Base-by-base conservation (phyloP, 495 filamentous ascomycete genomes). In the Amniculicola lignicola region DNA sequence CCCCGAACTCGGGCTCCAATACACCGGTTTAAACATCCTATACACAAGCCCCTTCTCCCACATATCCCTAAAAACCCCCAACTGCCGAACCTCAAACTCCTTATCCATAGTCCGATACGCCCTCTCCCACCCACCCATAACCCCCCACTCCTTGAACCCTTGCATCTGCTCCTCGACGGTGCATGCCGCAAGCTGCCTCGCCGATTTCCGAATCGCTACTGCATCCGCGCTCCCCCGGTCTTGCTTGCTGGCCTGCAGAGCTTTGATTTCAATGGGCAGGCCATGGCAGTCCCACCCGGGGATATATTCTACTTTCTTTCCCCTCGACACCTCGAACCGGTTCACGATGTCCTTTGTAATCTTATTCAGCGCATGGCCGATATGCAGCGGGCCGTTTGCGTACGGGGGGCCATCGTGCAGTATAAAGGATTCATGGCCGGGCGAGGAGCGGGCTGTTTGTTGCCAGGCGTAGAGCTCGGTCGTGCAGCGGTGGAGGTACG, bases 261-360 rank as follows among this genome's bases (percentile, higher is more conserved):
- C 93, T 70, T 96, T 96, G 35, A 97, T 75, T 76, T 99, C 93
- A 71, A 99, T 99, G 6, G 93, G 93, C 46, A 99, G 77, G 4
- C 93, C 93, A 75, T 99, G 93, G 63, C 93, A 99, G 70, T 99
- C 93, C 94, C 94, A 99, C 25, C 93, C 94, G 3, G 93, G 93
- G 3, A 92, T 76, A 68, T 92, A 99, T n/a, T 83, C 78, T 27
- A 97, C 81, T 36, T 81, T 75, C 65, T 83, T 84, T 29, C 92
- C 92, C 62, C 82, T 75, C 37, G 85, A 81, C 41, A 97, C 72
- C 70, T 96, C 82, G 59, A 85, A 81, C 33, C 93, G 81, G 61
- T 87, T 78, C 45, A 95, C 84, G 43, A 96, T 87, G 68, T 99
- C 93, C 76, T 99, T 99, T 42, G 95, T 72, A 52, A 97, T 86